Evolutionary conservation across 2,329 filamentous ascomycete genomes (phyloP), one percentile per base, ranked within the genome.

Genomic region (Claviceps maximensis): DNA sequence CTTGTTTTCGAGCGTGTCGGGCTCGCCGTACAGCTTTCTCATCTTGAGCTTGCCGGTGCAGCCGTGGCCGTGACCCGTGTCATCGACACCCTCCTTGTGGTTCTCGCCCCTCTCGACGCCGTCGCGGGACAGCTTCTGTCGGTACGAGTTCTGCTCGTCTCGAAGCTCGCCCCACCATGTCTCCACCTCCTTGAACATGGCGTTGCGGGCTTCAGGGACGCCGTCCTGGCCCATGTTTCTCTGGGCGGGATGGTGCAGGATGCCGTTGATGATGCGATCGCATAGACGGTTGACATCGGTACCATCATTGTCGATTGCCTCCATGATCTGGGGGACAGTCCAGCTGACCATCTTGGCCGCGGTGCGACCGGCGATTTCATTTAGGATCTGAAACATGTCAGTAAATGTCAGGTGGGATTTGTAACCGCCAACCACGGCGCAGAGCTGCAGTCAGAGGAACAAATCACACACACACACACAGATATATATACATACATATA

Each of bases 241-340:
- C 59, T 89, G 83, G 48, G 89, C 88, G 2, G 90, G 91, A 68
- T 96, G 90, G 63, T 95, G 88, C 67, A 96, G 80, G 38, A 95
- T 83, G 55, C 88, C 89, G 49, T 80, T 70, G 62, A 95, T 82
- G 67, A 96, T 90, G 56, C 84, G 82, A 63, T 84, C 79, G 58
- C 93, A 74, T 2, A 84, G 82, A 53, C 80, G 77, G 56, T 87
- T 75, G 42, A 88, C 71, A 60, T 95, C 86, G 54, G 77, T 73
- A 53, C 70, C 64, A 42, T 91, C 82, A 58, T 95, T 78, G 62
- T 96, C 90, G 82, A 90, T 94, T 61, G 84, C 87, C 38, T 86
- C 74, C 72, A 96, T 93, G 56, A 96, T 72, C 67, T 95, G 89
- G 9, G 91, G 91, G 15, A 95, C 88, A 23, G 84, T 84, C 88